A percentile compares a stretch with the other conserved stretches of the same genome.
Conservation (phyloP, 2,329 filamentous ascomycete genomes). For the Xylaria sp. region DNA sequence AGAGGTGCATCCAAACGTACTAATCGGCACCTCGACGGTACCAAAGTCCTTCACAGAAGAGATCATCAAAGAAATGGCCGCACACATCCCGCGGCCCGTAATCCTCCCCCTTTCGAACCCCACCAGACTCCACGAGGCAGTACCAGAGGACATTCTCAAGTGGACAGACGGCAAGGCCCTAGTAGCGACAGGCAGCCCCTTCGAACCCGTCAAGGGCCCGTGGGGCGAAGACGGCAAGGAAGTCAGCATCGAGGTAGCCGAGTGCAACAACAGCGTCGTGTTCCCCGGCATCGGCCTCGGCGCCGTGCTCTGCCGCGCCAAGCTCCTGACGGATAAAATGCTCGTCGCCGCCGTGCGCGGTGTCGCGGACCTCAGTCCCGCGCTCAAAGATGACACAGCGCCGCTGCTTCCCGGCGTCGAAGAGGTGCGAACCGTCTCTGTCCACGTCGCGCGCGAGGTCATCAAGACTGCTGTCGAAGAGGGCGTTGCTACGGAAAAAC, state of each 20-base stretch:
- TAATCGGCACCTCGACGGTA: slow-evolving; percentile 85
- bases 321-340: slow-evolving; percentile 77
- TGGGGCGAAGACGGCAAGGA: slow-evolving; percentile 61
- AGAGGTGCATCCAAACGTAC: slow-evolving; percentile 78
- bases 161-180: slow-evolving; percentile 84
- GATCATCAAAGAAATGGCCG: slow-evolving; percentile 78
- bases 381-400: slow-evolving; percentile 68
- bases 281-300: slow-evolving; percentile 90
- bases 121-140: slow-evolving; percentile 83
- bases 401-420: slow-evolving; percentile 81
- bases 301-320: slow-evolving; percentile 74
- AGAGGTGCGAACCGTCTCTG: slow-evolving; percentile 78
- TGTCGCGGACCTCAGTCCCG: slow-evolving; percentile 76
- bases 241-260: slow-evolving; percentile 65
- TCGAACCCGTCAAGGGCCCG: slow-evolving; percentile 73
- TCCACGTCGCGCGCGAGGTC: slow-evolving; percentile 79
- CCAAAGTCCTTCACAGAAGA: slow-evolving; percentile 80
- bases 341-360: slow-evolving; percentile 82
- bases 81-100: slow-evolving; percentile 76
- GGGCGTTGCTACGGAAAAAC: slow-evolving; percentile 70
- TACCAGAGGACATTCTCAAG: slow-evolving; percentile 76
- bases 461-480: slow-evolving; percentile 77
- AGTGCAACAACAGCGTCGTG: slow-evolving; percentile 89
- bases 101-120: slow-evolving; percentile 87
- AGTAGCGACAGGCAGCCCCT: slow-evolving; percentile 86